phyloP scores from a whole-genome alignment of 805 yeast species.

The Komagataella mondaviorum region DNA sequence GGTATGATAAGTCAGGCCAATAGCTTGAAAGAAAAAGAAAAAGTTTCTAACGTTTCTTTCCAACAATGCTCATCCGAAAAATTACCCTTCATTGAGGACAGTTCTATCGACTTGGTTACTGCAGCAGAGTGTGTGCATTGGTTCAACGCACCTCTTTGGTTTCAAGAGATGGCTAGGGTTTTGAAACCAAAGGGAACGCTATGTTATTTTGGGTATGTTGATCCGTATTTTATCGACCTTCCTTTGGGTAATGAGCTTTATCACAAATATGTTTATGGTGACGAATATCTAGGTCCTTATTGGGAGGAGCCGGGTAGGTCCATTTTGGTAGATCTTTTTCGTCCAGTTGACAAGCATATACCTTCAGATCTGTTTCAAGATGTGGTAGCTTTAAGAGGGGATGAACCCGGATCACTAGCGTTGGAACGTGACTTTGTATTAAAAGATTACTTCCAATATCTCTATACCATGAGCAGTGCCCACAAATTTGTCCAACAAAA shows the following conservation, averaged over 20 bases:
- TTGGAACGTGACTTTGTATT: slow-evolving; percentile 24
- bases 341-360: slow-evolving; percentile 23
- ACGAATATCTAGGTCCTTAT: slow-evolving; percentile 40
- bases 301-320: slow-evolving; percentile 84
- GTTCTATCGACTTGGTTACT: slow-evolving; percentile 44
- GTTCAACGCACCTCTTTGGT: slow-evolving; percentile 27
- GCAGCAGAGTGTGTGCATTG: slow-evolving; percentile 88
- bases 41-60: slow-evolving; percentile 8
- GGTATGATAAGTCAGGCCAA: slow-evolving; percentile 32
- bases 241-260: slow-evolving; percentile 45
- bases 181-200: slow-evolving; percentile 31
- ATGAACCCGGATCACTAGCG: slow-evolving; percentile 14
- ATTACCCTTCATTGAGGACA: slow-evolving; percentile 14
- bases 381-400: neutral
- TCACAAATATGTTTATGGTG: slow-evolving; percentile 25
- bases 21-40: slow-evolving; percentile 11
- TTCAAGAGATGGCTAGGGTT: slow-evolving; percentile 18
- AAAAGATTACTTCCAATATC: slow-evolving; percentile 31
- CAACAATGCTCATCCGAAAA: slow-evolving; percentile 11
- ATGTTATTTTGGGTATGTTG: slow-evolving; percentile 71
- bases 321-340: slow-evolving; percentile 30
- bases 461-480: slow-evolving; percentile 61
- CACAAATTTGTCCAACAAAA: slow-evolving; percentile 24
- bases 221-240: slow-evolving; percentile 39
- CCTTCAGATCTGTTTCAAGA: slow-evolving; percentile 29